Percentiles rank a stretch among this genome's conserved stretches.
Conservation (phyloP, 805 yeast genomes). For the Maudiozyma saulgeensis region DNA sequence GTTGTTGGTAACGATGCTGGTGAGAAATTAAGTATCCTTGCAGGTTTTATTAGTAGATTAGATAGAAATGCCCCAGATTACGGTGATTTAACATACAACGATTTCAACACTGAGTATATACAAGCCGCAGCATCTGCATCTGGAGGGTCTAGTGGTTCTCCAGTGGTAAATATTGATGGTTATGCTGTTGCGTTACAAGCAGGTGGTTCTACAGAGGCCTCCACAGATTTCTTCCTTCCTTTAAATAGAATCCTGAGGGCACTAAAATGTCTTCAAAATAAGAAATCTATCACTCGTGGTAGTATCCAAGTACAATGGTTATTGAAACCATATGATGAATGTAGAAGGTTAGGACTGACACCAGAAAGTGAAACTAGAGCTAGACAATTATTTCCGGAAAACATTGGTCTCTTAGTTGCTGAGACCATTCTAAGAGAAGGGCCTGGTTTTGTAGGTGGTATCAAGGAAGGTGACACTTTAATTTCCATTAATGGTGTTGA, state of each 20-base stretch:
- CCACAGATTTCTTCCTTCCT: conserved; percentile 88
- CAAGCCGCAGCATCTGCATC: conserved; percentile 96
- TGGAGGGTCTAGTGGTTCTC: conserved; percentile 94
- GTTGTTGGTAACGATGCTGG: conserved; percentile 97
- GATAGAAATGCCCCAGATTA: conserved; percentile 94
- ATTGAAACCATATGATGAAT: conserved; percentile 80
- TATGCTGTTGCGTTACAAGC: conserved; percentile 87
- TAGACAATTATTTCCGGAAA: conserved; percentile 58
- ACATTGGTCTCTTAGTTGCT: conserved; percentile 76
- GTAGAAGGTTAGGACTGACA: conserved; percentile 77
- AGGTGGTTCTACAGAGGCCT: conserved; percentile 85
- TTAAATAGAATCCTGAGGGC: conserved; percentile 78
- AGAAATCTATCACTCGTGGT: conserved; percentile 65
- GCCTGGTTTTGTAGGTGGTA: conserved; percentile 54
- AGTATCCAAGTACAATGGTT: conserved; percentile 88
- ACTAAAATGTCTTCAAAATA: conserved; percentile 55
- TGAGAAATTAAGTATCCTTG: conserved; percentile 77
- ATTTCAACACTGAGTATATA: conserved; percentile 86
- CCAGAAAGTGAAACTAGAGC: conserved; percentile 62
- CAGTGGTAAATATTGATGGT: conserved; percentile 87
- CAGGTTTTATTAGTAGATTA: conserved; percentile 69
- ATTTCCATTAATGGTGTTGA: conserved; percentile 58
- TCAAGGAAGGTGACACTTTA: conserved; percentile 80
- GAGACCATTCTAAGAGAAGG: conserved; percentile 76
- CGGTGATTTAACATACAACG: conserved; percentile 80